phyloP scores from a whole-genome alignment of 805 yeast species.

The Teunomyces cretensis region DNA sequence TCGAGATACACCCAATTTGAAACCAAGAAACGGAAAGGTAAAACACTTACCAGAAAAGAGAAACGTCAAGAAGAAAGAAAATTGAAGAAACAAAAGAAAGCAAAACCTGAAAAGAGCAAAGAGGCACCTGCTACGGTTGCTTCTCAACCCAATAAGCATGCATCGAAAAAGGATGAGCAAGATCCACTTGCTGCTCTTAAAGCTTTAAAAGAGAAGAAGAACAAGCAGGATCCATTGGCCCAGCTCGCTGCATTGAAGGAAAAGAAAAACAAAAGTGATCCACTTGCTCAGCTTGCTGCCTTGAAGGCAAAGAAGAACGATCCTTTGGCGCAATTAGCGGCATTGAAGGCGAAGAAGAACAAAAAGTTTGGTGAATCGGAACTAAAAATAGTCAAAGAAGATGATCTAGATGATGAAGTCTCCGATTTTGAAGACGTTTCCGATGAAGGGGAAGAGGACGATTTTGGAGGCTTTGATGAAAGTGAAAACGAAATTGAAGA shows the following conservation, averaged over 20 bases:
- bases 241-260: slow-evolving; percentile 9
- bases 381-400: slow-evolving; percentile 30
- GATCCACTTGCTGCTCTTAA: slow-evolving; percentile 15
- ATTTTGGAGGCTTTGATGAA: slow-evolving; percentile 44
- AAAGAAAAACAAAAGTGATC: slow-evolving; percentile 9
- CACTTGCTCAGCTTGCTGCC: slow-evolving; percentile 9
- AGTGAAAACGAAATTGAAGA: slow-evolving; percentile 8
- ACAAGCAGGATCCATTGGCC: slow-evolving; percentile 7
- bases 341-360: slow-evolving; percentile 11
- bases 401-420: slow-evolving; percentile 18
- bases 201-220: slow-evolving; percentile 11
- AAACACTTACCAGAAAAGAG: slow-evolving; percentile 32
- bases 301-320: slow-evolving; percentile 16
- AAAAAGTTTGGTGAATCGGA: not conserved
- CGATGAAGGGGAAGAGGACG: slow-evolving; percentile 35
- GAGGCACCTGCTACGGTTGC: not conserved
- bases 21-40: slow-evolving; percentile 23
- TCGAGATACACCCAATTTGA: slow-evolving; percentile 15
- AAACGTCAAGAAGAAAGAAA: slow-evolving; percentile 34
- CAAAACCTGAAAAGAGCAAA: slow-evolving; percentile 2
- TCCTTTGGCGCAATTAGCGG: slow-evolving; percentile 22
- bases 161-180: slow-evolving; percentile 6
- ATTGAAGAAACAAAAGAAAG: slow-evolving; percentile 31
- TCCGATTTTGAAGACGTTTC: slow-evolving; percentile 13
- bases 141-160: slow-evolving; percentile 3